A percentile compares a stretch with the other conserved stretches of the same genome.
phyloP scores from a whole-genome alignment of 2,329 filamentous ascomycete species.

The Epichloe gansuensis region DNA sequence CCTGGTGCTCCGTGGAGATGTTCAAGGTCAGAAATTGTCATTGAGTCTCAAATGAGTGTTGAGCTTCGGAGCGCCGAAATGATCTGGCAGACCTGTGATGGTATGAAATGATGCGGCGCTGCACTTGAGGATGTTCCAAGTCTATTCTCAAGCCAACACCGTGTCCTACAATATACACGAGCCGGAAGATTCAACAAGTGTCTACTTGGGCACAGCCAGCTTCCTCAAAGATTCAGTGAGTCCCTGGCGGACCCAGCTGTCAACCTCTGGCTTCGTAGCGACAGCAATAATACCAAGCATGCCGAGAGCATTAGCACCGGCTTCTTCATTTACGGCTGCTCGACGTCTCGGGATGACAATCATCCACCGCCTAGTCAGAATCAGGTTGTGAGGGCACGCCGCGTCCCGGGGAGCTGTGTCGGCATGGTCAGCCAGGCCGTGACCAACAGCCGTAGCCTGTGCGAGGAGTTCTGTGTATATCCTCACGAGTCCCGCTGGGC shows the following conservation, averaged over 20 bases:
- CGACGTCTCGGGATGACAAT: constrained; percentile 32
- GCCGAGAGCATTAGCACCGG: constrained; percentile 29
- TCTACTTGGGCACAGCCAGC: neutral
- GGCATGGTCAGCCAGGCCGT: neutral
- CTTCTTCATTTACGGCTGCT: constrained; percentile 16
- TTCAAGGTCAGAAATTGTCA: too few relatives aligned
- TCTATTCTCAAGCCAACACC: too few relatives aligned
- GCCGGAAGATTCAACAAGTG: too few relatives aligned
- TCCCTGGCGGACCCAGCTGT: neutral
- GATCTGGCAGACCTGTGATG: too few relatives aligned
- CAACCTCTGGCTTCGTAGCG: neutral
- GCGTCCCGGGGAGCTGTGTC: constrained; percentile 5
- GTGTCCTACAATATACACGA: too few relatives aligned
- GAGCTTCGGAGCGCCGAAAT: too few relatives aligned
- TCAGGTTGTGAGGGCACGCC: constrained; percentile 26
- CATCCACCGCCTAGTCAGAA: constrained; percentile 30
- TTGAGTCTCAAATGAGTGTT: too few relatives aligned
- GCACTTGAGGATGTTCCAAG: too few relatives aligned
- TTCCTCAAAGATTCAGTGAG: neutral
- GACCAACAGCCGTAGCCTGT: constrained; percentile 1
- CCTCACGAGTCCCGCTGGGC: constrained; percentile 7
- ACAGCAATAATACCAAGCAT: constrained; percentile 30
- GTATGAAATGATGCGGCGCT: too few relatives aligned
- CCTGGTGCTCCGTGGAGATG: too few relatives aligned
- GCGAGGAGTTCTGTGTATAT: constrained; percentile 17